Base-by-base conservation (phyloP, 75 land plant species). In the Picea sitchensis region DNA sequence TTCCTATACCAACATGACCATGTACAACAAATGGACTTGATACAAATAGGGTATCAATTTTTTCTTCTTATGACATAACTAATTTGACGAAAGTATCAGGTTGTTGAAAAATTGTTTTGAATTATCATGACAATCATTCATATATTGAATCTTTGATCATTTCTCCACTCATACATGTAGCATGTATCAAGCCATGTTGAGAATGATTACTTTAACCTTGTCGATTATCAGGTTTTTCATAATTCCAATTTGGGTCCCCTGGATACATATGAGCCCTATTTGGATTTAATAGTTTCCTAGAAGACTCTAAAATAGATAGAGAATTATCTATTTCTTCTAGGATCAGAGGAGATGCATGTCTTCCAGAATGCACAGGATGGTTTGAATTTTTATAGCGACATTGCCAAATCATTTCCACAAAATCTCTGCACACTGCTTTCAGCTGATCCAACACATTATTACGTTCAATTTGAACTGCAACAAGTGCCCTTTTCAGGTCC, bases 401-500 rank as follows among this genome's bases (percentile, higher is more conserved):
- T 65, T 81, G 82, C 69, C 75, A 81, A 26, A 81, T 61, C 4
- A 67, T 60, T 51, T 78, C 78, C 2, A 77, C 82, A 63, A 81
- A 81, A 14, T 78, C 82, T 21, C 82, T 23, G 17, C 82, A 78
- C 20, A 81, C 58, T n/a, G 76, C 82, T 34, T 78, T 76, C 61
- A 75, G 77, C 83, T 82, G 84, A 38, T 76, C 72, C 41, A 73
- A 76, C 0, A 81, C 58, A 54, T 82, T 81, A 54, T 82, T 61
- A 36, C 81, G 74, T 61, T 82, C 84, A 20, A 73, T 75, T 73
- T 82, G 81, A 51, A 78, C 21, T 41, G 81, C 57, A 14, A 81
- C 71, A 38, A 82, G 81, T 72, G 82, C 82, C 51, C 82, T 31
- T 79, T 75, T 80, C 84, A 82, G 62, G 44, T 82, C 84, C 76